phyloP scores from a whole-genome alignment of 2,329 filamentous ascomycete species.

The Corynespora cassiicola region DNA sequence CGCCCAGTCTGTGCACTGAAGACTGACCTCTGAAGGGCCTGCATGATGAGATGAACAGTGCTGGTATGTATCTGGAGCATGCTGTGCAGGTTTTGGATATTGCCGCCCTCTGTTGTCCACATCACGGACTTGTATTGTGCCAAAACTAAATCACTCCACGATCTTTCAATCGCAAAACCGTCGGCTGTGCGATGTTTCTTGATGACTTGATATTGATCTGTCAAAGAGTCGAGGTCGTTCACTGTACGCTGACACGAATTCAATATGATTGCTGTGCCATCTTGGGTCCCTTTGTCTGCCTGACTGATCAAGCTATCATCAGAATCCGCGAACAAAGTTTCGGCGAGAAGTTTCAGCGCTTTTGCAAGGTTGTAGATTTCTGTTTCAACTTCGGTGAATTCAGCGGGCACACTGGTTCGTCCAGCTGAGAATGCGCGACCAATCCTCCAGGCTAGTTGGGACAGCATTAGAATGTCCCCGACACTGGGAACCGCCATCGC shows the following conservation, averaged over 20 bases:
- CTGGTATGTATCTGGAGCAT: slow-evolving; percentile 52
- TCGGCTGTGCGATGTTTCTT: slow-evolving; percentile 48
- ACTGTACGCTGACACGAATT: slow-evolving; percentile 48
- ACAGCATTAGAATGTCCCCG: slow-evolving; percentile 55
- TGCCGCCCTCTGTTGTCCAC: slow-evolving; percentile 55
- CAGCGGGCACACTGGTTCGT: slow-evolving; percentile 45
- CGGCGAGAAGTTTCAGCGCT: slow-evolving; percentile 51
- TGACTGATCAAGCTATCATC: slow-evolving; percentile 42
- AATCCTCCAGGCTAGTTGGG: slow-evolving; percentile 54
- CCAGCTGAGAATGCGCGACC: slow-evolving; percentile 52
- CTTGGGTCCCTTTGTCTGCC: slow-evolving; percentile 42
- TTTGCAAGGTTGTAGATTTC: slow-evolving; percentile 50
- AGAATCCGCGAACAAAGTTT: slow-evolving; percentile 46
- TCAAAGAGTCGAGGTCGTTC: slow-evolving; percentile 51
- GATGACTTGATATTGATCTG: slow-evolving; percentile 54
- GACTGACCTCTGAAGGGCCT: slow-evolving; percentile 51
- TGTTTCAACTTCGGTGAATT: slow-evolving; percentile 52
- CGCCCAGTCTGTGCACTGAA: too few relatives aligned
- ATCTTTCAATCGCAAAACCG: slow-evolving; percentile 50
- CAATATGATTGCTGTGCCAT: slow-evolving; percentile 49
- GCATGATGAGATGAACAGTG: slow-evolving; percentile 47
- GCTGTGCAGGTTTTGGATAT: slow-evolving; percentile 46
- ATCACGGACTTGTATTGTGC: slow-evolving; percentile 51
- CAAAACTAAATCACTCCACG: slow-evolving; percentile 52
- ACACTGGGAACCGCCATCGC: slow-evolving; percentile 43